A percentile compares a stretch with the other conserved stretches of the same genome.
phyloP scores from a whole-genome alignment of 2,329 filamentous ascomycete species.

The Magnaporthiopsis rhizophila region DNA sequence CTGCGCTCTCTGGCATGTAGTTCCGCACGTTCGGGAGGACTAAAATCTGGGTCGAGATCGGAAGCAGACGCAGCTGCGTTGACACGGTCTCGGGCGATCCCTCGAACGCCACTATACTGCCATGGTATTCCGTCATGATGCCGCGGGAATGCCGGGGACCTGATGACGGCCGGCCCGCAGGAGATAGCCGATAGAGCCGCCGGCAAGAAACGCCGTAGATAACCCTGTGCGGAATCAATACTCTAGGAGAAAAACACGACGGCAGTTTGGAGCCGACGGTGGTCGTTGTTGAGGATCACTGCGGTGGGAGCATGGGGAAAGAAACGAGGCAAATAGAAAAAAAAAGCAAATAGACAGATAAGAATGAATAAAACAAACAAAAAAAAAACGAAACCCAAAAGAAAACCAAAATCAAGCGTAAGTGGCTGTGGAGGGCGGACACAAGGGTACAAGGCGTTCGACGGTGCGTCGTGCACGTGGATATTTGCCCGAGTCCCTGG shows the following conservation, averaged over 20 bases:
- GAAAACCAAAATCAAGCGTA: background rate
- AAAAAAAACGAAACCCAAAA: background rate
- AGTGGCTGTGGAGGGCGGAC: background rate
- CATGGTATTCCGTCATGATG: slow-evolving; percentile 22
- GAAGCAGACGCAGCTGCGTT: slow-evolving; percentile 52
- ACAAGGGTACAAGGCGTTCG: background rate
- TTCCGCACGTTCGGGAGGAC: slow-evolving; percentile 45
- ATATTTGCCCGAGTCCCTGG: background rate
- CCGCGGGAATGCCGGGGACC: background rate
- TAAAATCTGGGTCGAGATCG: slow-evolving; percentile 48
- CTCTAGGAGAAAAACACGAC: background rate
- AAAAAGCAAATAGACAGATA: background rate
- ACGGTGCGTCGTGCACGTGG: background rate
- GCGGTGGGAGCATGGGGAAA: too few relatives aligned
- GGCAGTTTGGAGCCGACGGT: too few relatives aligned
- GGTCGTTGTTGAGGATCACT: background rate
- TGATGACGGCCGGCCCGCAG: background rate
- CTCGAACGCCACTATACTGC: slow-evolving; percentile 53
- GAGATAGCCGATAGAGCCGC: background rate
- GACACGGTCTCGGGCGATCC: slow-evolving; percentile 46
- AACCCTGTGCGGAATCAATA: background rate
- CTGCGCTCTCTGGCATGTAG: slow-evolving; percentile 30
- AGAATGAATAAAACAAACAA: background rate
- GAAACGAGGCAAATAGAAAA: too few relatives aligned
- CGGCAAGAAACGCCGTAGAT: background rate